Evolutionary conservation across 768 basidiomycete species (phyloP).

Genomic region (Pholiota molesta): DNA sequence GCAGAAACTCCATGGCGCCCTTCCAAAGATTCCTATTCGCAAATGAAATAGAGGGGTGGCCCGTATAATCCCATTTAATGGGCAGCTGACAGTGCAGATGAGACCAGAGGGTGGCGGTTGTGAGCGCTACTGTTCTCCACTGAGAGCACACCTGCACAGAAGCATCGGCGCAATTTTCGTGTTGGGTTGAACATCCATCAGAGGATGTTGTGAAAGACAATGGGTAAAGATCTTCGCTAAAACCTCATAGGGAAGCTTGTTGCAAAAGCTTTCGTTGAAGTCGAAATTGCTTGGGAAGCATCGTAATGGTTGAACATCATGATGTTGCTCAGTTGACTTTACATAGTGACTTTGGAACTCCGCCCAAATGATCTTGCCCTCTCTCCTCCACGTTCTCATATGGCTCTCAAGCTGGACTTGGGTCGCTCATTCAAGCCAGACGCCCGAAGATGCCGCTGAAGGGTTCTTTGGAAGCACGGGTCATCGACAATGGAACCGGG

Average conservation of each 20-base stretch:
- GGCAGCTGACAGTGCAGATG: not conserved
- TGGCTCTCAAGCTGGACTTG: conserved; percentile 39
- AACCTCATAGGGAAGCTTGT: not conserved
- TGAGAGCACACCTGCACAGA: not conserved
- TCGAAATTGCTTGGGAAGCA: not conserved
- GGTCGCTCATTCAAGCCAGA: conserved; percentile 27
- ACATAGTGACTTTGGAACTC: conserved; percentile 12
- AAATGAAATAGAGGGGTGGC: not conserved
- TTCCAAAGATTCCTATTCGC: not conserved
- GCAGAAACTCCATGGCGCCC: not conserved
- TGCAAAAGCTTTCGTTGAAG: not conserved
- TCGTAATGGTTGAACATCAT: not conserved
- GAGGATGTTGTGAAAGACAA: not conserved
- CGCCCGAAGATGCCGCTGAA: conserved; percentile 40
- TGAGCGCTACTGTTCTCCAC: not conserved
- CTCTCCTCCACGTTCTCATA: conserved; percentile 32
- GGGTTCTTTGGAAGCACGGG: conserved; percentile 50
- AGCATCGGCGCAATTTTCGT: not conserved
- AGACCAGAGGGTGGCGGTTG: not conserved
- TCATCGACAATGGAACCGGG: conserved; percentile 20
- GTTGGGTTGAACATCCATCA: not conserved
- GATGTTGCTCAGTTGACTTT: too few species aligned
- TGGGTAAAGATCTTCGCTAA: not conserved
- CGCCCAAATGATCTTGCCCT: conserved; percentile 32
- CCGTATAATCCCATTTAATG: not conserved